A percentile compares a stretch with the other conserved stretches of the same genome.
These are phyloP conservation scores for Suillus subaureus DNA, from an alignment of 768 basidiomycete species.

Conservation along the genomic window DNA sequence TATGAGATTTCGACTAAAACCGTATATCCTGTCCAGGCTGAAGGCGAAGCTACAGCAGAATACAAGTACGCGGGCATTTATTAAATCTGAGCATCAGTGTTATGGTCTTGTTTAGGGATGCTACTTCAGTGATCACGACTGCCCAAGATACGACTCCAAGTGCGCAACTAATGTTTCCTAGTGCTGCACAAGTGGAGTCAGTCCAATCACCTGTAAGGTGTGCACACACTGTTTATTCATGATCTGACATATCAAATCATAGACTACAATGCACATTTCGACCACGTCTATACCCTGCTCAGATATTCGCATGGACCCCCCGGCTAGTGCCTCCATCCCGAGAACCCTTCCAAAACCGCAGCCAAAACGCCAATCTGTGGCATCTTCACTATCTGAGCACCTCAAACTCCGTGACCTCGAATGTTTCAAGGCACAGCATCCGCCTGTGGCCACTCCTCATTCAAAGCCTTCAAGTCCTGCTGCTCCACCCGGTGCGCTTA, in stretches of 20 bases:
- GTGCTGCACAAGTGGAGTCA: not conserved
- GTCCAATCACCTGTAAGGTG: constrained; percentile 1
- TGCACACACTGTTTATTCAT: not conserved
- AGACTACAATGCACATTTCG: not conserved
- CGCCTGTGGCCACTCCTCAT: not conserved
- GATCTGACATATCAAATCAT: not conserved
- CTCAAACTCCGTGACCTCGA: constrained; percentile 32
- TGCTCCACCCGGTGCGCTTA: not conserved
- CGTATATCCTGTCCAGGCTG: not conserved
- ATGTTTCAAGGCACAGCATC: constrained; percentile 27
- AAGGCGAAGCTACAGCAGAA: not conserved
- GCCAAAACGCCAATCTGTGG: constrained; percentile 26
- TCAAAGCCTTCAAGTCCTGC: not conserved
- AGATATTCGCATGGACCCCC: constrained; percentile 2
- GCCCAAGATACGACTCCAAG: not conserved
- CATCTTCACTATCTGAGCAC: constrained; percentile 23
- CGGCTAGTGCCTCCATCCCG: constrained; percentile 3
- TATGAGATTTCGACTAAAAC: not conserved
- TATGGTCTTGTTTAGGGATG: not conserved
- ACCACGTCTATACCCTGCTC: not conserved
- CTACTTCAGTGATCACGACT: not conserved
- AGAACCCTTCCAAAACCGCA: constrained; percentile 21
- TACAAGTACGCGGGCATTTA: not conserved
- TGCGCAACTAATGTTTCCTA: not conserved
- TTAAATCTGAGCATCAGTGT: not conserved